Evolutionary conservation across 768 basidiomycete genomes (phyloP).

Genomic region (Daedalea quercina): DNA sequence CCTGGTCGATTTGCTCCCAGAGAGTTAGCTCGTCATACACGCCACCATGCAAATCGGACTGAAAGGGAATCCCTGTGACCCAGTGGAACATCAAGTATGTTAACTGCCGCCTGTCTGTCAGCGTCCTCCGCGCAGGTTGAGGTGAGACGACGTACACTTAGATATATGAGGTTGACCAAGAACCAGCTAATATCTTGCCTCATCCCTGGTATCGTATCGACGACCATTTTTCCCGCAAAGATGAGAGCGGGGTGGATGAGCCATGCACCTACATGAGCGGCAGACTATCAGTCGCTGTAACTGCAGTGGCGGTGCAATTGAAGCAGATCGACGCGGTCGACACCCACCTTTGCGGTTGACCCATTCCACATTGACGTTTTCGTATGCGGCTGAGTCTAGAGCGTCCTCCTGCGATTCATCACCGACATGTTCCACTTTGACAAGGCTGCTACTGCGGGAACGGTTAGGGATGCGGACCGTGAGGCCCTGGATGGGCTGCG

Average conservation of each 20-base stretch:
- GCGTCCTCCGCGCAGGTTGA: not conserved
- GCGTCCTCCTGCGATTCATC: conserved; percentile 66
- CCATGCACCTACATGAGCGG: conserved; percentile 74
- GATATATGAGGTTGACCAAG: conserved; percentile 83
- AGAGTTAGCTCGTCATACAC: conserved; percentile 97
- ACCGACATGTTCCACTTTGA: conserved; percentile 82
- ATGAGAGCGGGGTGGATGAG: conserved; percentile 95
- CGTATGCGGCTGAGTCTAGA: conserved; percentile 73
- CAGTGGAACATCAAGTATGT: conserved; percentile 99
- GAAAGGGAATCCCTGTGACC: conserved; percentile 95
- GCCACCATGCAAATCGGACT: conserved; percentile 78
- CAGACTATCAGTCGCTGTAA: not conserved
- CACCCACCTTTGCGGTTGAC: conserved; percentile 82
- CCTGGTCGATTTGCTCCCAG: conserved; percentile 99
- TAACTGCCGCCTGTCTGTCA: conserved; percentile 42
- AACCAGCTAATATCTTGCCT: conserved; percentile 95
- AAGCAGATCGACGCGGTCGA: not conserved
- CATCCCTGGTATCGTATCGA: conserved; percentile 94
- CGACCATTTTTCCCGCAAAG: conserved; percentile 79
- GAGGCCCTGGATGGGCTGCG: conserved; percentile 4
- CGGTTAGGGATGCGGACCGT: conserved; percentile 15
- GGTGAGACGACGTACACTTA: conserved; percentile 56
- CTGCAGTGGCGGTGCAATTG: not conserved
- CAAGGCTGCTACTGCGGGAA: conserved; percentile 54
- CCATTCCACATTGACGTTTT: conserved; percentile 88